Percentiles rank a stretch among this genome's conserved stretches.
Conservation (phyloP, 78 protist species). For the Ministeria vibrans region DNA sequence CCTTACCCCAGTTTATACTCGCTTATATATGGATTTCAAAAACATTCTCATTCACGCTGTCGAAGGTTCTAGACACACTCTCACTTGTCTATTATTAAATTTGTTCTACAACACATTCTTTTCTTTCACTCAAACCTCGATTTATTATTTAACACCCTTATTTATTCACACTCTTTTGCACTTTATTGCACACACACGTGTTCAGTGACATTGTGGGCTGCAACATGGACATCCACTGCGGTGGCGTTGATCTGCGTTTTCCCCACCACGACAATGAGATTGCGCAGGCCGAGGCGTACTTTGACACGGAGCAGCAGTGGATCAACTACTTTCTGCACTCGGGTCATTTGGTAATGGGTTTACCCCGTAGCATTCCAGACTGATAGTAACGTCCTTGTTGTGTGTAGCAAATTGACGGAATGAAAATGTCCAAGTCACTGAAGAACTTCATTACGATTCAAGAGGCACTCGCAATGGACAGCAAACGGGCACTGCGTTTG, state of each 20-base stretch:
- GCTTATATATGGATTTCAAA: too few species aligned
- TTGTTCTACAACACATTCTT: too few species aligned
- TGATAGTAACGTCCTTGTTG: too few species aligned
- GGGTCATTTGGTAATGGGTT: conserved; percentile 81
- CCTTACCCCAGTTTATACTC: too few species aligned
- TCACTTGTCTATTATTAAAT: too few species aligned
- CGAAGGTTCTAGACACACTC: too few species aligned
- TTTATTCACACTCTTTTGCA: too few species aligned
- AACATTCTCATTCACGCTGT: too few species aligned
- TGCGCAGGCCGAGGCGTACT: conserved; percentile 80
- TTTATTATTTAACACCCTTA: too few species aligned
- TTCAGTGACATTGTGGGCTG: conserved; percentile 62
- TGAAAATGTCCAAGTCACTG: conserved; percentile 95
- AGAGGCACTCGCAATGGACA: conserved; percentile 63
- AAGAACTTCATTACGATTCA: conserved; percentile 97
- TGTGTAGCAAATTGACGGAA: conserved; percentile 86
- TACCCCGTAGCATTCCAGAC: too few species aligned
- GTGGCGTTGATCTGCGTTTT: conserved; percentile 94
- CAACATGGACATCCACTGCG: conserved; percentile 70
- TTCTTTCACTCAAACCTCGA: too few species aligned
- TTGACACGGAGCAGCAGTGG: conserved; percentile 65
- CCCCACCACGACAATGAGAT: conserved; percentile 99
- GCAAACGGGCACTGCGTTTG: conserved; percentile 85
- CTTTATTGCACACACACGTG: too few species aligned
- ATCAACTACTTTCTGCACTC: conserved; percentile 87